phyloP scores from a whole-genome alignment of 306 rosid species.

The Purshia tridentata region DNA sequence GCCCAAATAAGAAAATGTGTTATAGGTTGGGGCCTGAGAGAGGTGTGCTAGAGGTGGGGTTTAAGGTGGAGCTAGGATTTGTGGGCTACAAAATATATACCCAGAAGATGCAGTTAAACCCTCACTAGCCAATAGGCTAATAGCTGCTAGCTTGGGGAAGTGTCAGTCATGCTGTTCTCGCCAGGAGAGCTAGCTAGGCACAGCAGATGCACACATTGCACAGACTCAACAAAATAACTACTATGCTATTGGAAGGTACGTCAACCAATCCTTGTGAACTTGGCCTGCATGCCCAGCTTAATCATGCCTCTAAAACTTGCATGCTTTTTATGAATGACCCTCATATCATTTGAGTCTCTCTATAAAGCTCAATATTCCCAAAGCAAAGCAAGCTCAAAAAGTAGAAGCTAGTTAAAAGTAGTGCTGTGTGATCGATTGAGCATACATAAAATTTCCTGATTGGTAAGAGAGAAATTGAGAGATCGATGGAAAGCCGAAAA shows the following conservation, averaged over 20 bases:
- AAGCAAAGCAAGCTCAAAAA: neutral
- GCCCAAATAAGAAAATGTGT: too few species aligned
- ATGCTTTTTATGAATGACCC: neutral
- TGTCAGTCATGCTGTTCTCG: conserved; percentile 7
- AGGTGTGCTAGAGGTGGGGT: too few species aligned
- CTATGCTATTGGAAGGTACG: conserved; percentile 48
- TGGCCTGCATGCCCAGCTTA: too few species aligned
- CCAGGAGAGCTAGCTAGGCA: too few species aligned
- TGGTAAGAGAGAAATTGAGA: neutral
- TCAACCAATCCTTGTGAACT: conserved; percentile 64
- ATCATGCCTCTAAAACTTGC: conserved; percentile 40
- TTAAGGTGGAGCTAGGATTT: too few species aligned
- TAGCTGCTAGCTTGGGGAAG: neutral
- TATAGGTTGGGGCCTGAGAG: too few species aligned
- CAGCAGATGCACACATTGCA: conserved; percentile 16
- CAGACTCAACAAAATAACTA: neutral
- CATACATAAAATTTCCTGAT: too few species aligned
- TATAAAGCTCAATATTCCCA: neutral
- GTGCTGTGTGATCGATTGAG: neutral
- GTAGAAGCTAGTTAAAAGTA: neutral
- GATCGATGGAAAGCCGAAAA: conserved; percentile 42
- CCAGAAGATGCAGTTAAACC: too few species aligned
- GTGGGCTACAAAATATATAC: too few species aligned
- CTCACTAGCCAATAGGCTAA: too few species aligned
- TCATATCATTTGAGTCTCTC: too few species aligned